Conservation (phyloP, 371 early-diverging fungal species). For the Mycotypha africana region DNA sequence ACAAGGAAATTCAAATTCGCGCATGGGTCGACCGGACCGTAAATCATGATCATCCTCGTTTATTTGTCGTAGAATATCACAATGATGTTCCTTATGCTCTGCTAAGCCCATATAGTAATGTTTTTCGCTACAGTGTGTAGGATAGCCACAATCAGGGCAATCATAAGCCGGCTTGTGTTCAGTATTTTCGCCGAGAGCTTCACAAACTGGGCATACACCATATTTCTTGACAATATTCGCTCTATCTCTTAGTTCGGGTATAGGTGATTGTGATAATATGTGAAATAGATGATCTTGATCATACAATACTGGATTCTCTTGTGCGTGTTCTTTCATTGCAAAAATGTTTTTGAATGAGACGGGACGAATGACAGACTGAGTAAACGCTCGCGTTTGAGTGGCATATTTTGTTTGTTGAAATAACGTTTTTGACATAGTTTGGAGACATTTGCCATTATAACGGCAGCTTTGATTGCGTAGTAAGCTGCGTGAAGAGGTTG, state of each 20-base stretch:
- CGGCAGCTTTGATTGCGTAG: too few relatives aligned
- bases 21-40: slow-evolving; percentile 71
- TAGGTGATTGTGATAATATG: slow-evolving; percentile 65
- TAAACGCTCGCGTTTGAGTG: slow-evolving; percentile 4
- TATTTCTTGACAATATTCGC: slow-evolving; percentile 62
- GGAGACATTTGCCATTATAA: too few relatives aligned
- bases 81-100: slow-evolving; percentile 51
- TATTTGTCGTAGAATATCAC: slow-evolving; percentile 59
- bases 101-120: slow-evolving; percentile 64
- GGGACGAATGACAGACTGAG: slow-evolving; percentile 20
- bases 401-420: too few relatives aligned
- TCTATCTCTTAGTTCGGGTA: slow-evolving; percentile 65
- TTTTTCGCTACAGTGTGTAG: slow-evolving; percentile 76
- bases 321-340: slow-evolving; percentile 2
- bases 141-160: slow-evolving; percentile 82
- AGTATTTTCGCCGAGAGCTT: slow-evolving; percentile 25
- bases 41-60: slow-evolving; percentile 86
- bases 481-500: too few relatives aligned
- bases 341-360: slow-evolving; percentile 35
- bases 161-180: slow-evolving; percentile 59
- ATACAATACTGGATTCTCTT: slow-evolving; percentile 22
- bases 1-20: slow-evolving; percentile 82
- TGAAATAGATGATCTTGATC: slow-evolving; percentile 66
- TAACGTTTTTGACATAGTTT: too few relatives aligned
- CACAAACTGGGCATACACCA: slow-evolving; percentile 63